phyloP scores from a whole-genome alignment of 2,329 filamentous ascomycete genomes.

The Calonectria hongkongensis region DNA sequence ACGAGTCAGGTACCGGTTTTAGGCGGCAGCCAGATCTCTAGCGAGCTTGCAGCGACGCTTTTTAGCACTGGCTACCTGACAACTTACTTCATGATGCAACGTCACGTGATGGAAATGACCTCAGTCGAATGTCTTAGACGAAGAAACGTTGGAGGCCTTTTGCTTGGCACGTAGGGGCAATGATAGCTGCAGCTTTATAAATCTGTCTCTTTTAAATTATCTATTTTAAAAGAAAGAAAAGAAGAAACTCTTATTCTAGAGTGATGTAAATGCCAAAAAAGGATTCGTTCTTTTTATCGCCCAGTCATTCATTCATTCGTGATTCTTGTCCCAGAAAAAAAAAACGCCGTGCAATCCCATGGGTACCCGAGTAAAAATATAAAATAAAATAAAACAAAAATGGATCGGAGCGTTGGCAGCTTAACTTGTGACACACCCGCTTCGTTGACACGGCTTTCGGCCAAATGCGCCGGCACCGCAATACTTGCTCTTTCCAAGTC shows the following conservation, averaged over 20 bases:
- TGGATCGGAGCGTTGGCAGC: conserved; percentile 1
- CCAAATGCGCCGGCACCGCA: conserved; percentile 52
- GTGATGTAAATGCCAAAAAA: background rate
- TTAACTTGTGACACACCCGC: conserved; percentile 50
- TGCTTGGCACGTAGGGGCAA: conserved; percentile 16
- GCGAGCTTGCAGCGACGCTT: conserved; percentile 33
- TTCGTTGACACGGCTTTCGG: conserved; percentile 49
- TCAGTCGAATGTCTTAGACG: conserved; percentile 13
- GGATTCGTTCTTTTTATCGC: conserved; percentile 18
- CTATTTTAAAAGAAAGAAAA: background rate
- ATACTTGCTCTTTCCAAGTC: conserved; percentile 49
- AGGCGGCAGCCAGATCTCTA: conserved; percentile 48
- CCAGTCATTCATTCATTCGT: conserved; percentile 37
- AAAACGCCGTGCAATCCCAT: conserved; percentile 27
- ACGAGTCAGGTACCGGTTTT: conserved; percentile 45
- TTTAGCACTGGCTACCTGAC: conserved; percentile 11
- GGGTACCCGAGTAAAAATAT: background rate
- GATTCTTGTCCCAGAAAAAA: conserved; percentile 20
- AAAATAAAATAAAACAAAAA: conserved; percentile 17
- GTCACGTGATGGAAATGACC: conserved; percentile 47
- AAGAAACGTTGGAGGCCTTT: conserved; percentile 25
- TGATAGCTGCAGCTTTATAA: background rate
- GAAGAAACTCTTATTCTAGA: background rate
- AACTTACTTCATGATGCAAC: background rate
- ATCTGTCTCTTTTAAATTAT: conserved; percentile 1